Evolutionary conservation across 371 early-diverging fungal genomes (phyloP).

Genomic region (Apophysomyces variabilis): DNA sequence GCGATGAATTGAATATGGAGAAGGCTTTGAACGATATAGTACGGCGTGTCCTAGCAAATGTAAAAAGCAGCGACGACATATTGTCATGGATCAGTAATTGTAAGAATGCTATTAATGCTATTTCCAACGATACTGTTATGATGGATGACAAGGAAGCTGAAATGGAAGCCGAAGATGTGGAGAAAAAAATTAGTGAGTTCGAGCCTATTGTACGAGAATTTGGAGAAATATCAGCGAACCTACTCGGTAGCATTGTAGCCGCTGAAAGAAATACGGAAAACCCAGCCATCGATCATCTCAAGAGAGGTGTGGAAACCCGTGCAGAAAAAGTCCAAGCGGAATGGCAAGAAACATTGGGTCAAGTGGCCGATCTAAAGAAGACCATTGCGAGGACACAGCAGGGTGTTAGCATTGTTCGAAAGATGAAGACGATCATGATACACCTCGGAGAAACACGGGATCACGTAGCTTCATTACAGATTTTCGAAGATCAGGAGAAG

Average conservation of each 20-base stretch:
- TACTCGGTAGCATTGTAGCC: constrained; percentile 6
- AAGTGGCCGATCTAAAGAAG: constrained; percentile 8
- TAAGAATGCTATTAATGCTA: constrained; percentile 28
- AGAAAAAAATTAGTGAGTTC: constrained; percentile 36
- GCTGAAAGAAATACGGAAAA: neutral
- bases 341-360: constrained; percentile 16
- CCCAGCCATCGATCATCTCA: neutral
- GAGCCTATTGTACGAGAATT: constrained; percentile 32
- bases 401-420: constrained; percentile 34
- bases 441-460: constrained; percentile 45
- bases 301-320: constrained; percentile 6
- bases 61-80: constrained; percentile 38
- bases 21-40: constrained; percentile 27
- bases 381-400: constrained; percentile 27
- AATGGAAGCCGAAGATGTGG: constrained; percentile 24
- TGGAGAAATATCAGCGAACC: constrained; percentile 26
- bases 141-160: constrained; percentile 29
- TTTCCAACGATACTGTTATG: constrained; percentile 19
- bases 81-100: constrained; percentile 40
- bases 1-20: constrained; percentile 9
- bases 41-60: constrained; percentile 33
- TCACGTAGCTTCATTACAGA: constrained; percentile 15
- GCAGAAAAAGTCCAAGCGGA: constrained; percentile 14
- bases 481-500: constrained; percentile 13
- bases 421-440: constrained; percentile 41